A percentile compares a stretch with the other conserved stretches of the same genome.
Evolutionary conservation across 2,329 filamentous ascomycete species (phyloP).

Genomic region (Aspergillus sp.): DNA sequence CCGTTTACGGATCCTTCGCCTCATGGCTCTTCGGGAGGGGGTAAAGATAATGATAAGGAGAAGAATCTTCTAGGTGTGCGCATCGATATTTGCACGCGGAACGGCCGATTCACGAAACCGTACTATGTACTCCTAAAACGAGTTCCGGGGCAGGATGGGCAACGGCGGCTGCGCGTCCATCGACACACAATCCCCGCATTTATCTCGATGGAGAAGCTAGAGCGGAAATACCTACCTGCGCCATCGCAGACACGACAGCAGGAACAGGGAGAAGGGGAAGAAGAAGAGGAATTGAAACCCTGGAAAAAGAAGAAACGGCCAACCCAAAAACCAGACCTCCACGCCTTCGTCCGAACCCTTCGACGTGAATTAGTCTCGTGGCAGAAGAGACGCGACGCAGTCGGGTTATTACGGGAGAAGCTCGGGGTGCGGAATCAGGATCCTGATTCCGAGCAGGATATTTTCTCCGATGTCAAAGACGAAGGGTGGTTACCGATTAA

Average conservation of each 20-base stretch:
- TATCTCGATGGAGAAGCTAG: constrained; percentile 34
- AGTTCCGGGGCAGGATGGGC: constrained; percentile 14
- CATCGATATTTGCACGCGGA: constrained; percentile 35
- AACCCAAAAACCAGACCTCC: constrained; percentile 28
- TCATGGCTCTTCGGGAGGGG: too few relatives aligned
- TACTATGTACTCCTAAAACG: constrained; percentile 38
- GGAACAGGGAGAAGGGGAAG: constrained; percentile 11
- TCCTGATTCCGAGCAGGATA: constrained; percentile 9
- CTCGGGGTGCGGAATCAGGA: constrained; percentile 20
- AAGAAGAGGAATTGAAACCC: constrained; percentile 11
- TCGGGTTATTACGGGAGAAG: constrained; percentile 27
- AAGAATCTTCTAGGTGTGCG: constrained; percentile 35
- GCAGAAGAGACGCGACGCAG: constrained; percentile 34
- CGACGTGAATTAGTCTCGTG: constrained; percentile 36
- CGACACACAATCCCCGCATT: constrained; percentile 42
- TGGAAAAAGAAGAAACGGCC: constrained; percentile 9
- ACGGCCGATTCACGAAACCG: constrained; percentile 35
- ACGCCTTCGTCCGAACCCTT: constrained; percentile 31
- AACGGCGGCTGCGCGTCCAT: constrained; percentile 28
- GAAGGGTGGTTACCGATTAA: constrained; percentile 7
- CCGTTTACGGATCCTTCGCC: constrained; percentile 37
- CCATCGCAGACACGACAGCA: constrained; percentile 3
- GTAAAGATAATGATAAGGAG: constrained; percentile 21
- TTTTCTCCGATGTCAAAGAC: constrained; percentile 9
- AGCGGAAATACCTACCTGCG: constrained; percentile 28